Evolutionary conservation across 1,284 basidiomycete species (phyloP).

Genomic region (Microbotryomycetes sp.): DNA sequence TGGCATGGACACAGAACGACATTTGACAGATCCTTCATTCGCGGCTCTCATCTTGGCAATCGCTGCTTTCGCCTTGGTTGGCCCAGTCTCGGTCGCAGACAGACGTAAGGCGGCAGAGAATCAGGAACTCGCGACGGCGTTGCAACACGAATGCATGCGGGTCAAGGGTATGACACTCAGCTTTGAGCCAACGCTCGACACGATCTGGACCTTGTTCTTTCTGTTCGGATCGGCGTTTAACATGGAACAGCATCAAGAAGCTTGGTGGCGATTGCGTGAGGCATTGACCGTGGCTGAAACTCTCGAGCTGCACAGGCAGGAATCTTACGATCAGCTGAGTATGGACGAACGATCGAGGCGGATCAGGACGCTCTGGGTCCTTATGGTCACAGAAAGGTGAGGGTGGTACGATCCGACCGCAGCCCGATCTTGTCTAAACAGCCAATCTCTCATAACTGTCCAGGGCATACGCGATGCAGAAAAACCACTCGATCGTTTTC

Average conservation of each 20-base stretch:
- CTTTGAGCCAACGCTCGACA: background rate
- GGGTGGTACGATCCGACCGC: no score
- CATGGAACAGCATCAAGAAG: background rate
- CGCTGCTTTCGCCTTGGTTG: background rate
- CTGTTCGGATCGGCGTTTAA: background rate
- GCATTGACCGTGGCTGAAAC: background rate
- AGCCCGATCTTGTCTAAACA: no score
- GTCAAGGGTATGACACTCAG: background rate
- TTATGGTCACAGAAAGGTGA: background rate
- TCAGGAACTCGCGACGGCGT: background rate
- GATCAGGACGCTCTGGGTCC: background rate
- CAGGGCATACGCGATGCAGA: background rate
- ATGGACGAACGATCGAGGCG: background rate
- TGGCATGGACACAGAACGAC: background rate
- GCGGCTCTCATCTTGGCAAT: background rate
- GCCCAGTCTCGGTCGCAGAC: background rate
- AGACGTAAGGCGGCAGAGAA: background rate
- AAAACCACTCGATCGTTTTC: background rate
- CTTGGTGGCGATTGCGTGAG: background rate
- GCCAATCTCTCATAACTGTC: no score
- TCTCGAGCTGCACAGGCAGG: background rate
- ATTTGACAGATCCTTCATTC: background rate
- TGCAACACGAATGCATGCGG: background rate
- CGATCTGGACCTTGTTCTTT: background rate
- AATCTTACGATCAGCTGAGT: background rate